phyloP scores from a whole-genome alignment of 345 rosid species.

The Lenwebbia sp. region DNA sequence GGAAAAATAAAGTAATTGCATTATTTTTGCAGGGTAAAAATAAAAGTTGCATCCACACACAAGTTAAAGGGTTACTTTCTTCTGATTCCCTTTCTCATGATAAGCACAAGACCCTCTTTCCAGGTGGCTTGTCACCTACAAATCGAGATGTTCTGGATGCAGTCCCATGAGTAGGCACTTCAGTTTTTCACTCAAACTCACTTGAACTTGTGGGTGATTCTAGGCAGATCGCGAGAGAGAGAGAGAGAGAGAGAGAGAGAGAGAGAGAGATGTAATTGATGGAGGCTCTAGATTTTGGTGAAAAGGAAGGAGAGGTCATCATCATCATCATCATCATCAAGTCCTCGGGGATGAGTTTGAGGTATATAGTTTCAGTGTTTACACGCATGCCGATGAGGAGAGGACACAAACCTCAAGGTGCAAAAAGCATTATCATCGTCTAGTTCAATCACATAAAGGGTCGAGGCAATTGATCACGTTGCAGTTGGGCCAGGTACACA shows the following conservation, averaged over 20 bases:
- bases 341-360: background rate
- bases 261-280: background rate
- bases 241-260: background rate
- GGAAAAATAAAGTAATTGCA: background rate
- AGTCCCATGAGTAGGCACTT: background rate
- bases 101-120: background rate
- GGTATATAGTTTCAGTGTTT: background rate
- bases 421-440: constrained; percentile 25
- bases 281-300: background rate
- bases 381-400: constrained; percentile 14
- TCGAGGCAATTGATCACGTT: constrained; percentile 15
- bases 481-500: constrained; percentile 22
- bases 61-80: background rate
- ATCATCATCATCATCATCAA: background rate
- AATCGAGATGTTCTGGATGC: background rate
- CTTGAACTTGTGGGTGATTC: background rate
- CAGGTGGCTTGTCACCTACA: background rate
- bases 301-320: background rate
- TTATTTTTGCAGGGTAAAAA: background rate
- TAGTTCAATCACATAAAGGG: constrained; percentile 55
- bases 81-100: background rate
- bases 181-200: background rate
- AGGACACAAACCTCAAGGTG: constrained; percentile 36
- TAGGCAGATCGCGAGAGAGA: background rate
- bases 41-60: background rate